Percentiles rank a stretch among this genome's conserved stretches.
Conservation (phyloP, 2,329 filamentous ascomycete species). For the Neonectria faginata region DNA sequence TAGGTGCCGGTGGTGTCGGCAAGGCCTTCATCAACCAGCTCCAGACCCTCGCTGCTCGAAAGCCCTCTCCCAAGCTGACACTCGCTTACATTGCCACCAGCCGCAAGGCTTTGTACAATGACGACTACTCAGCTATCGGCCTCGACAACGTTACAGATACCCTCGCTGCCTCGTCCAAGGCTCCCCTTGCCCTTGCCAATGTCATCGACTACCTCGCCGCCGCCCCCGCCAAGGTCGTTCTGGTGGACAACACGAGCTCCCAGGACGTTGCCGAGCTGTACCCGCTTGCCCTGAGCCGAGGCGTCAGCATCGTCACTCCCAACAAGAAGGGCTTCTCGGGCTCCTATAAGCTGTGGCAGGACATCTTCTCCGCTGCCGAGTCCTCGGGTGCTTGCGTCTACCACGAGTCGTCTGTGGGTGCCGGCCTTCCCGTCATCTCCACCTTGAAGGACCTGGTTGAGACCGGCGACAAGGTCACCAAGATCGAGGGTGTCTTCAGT, state of each 20-base stretch:
- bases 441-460: slow-evolving; percentile 94
- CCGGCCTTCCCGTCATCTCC: slow-evolving; percentile 91
- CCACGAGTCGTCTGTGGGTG: slow-evolving; percentile 95
- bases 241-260: slow-evolving; percentile 97
- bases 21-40: slow-evolving; percentile 91
- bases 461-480: slow-evolving; percentile 90
- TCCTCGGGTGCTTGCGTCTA: slow-evolving; percentile 84
- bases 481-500: slow-evolving; percentile 96
- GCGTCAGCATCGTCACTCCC: slow-evolving; percentile 92
- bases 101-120: slow-evolving; percentile 81
- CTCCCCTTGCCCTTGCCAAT: slow-evolving; percentile 75
- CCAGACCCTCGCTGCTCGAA: slow-evolving; percentile 72
- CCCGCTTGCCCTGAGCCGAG: slow-evolving; percentile 81
- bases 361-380: slow-evolving; percentile 82
- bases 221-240: slow-evolving; percentile 81
- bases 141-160: slow-evolving; percentile 71
- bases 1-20: slow-evolving; percentile 92
- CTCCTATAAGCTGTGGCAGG: slow-evolving; percentile 82
- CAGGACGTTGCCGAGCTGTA: slow-evolving; percentile 87
- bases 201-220: slow-evolving; percentile 82
- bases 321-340: slow-evolving; percentile 99
- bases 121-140: slow-evolving; percentile 76
- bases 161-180: slow-evolving; percentile 72
- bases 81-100: slow-evolving; percentile 89
- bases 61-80: slow-evolving; percentile 75